Base-by-base conservation (phyloP, 2,329 filamentous ascomycete genomes). In the Diplocarpon mali region DNA sequence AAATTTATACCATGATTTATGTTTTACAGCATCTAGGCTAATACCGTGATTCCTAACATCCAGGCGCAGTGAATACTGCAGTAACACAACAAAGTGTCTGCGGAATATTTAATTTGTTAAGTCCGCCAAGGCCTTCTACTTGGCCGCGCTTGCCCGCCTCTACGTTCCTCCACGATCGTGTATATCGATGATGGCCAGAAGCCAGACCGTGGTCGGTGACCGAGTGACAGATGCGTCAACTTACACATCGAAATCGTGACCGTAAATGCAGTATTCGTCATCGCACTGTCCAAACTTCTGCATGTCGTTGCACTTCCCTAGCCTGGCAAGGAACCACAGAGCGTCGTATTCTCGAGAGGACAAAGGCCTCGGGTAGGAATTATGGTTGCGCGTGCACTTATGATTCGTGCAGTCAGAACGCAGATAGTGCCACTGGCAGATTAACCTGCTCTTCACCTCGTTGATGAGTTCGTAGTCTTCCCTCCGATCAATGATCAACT, bases 211-310 rank as follows among this genome's bases (percentile, higher is more conserved):
- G n/a, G 9, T 32, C n/a, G 30, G 10, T 10, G n/a, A 12, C n/a
- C 10, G 30, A 32, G 10, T 12, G 30, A 5, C 4, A 32, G 4
- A 32, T 24, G 20, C 11, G 10, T 12, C 10, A 14, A 32, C 10
- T 14, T 9, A 32, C n/a, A 12, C 11, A 3, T 32, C 30, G n/a
- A 32, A 32, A 17, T 39, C 41, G 30, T 49, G 47, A 11, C 44
- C 30, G 39, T 44, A 49, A 15, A 46, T 41, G 32, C 47, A 49
- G 20, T 44, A 45, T 12, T 49, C 47, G 32, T 49, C 44, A 14
- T 40, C 35, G 35, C 47, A 49, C 10, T 36, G 30, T 5, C 40
- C 37, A n/a, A 36, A 15, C 14, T 36, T 44, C n/a, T 37, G 16
- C 32, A 44, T 12, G 12, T 30, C 31, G 16, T 36, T 37, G 17